These are phyloP conservation scores for Eleusine coracana DNA, from an alignment of 176 grass and related monocot genomes.

Conservation along the genomic window DNA sequence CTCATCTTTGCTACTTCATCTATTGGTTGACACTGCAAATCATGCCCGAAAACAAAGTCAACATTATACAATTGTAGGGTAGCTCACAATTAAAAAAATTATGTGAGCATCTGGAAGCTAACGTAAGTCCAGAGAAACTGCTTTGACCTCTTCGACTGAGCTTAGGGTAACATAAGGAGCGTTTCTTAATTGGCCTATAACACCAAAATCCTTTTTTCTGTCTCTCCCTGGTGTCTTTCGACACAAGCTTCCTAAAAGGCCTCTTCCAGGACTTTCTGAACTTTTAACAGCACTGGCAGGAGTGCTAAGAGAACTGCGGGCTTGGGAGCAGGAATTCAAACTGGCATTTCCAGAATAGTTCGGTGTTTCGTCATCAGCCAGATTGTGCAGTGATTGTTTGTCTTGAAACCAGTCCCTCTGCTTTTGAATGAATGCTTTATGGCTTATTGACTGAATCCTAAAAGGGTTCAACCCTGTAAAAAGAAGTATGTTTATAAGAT, in stretches of 20 bases:
- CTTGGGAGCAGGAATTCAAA: conserved; percentile 27
- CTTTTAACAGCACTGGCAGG: conserved; percentile 45
- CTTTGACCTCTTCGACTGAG: conserved; percentile 48
- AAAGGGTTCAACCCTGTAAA: conserved; percentile 53
- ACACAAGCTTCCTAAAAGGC: conserved; percentile 37
- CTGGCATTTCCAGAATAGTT: conserved; percentile 40
- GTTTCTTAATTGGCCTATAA: conserved; percentile 35
- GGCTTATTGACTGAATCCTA: conserved; percentile 55
- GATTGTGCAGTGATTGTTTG: conserved; percentile 44
- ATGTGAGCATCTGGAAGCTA: conserved; percentile 16
- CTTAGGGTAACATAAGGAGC: conserved; percentile 41
- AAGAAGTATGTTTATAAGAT: neutral
- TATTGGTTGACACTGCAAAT: conserved; percentile 54
- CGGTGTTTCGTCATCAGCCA: conserved; percentile 26
- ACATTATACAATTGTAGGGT: neutral
- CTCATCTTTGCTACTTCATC: conserved; percentile 67
- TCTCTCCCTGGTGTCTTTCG: conserved; percentile 38
- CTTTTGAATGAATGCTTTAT: conserved; percentile 51
- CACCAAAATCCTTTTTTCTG: conserved; percentile 35
- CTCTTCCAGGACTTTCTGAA: conserved; percentile 53
- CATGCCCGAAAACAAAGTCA: conserved; percentile 39
- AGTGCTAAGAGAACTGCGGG: conserved; percentile 36
- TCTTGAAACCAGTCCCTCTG: conserved; percentile 49
- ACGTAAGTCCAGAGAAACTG: conserved; percentile 6
- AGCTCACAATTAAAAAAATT: conserved; percentile 8